Conservation (phyloP, 495 filamentous ascomycete species). For the Polyplosphaeria fusca region DNA sequence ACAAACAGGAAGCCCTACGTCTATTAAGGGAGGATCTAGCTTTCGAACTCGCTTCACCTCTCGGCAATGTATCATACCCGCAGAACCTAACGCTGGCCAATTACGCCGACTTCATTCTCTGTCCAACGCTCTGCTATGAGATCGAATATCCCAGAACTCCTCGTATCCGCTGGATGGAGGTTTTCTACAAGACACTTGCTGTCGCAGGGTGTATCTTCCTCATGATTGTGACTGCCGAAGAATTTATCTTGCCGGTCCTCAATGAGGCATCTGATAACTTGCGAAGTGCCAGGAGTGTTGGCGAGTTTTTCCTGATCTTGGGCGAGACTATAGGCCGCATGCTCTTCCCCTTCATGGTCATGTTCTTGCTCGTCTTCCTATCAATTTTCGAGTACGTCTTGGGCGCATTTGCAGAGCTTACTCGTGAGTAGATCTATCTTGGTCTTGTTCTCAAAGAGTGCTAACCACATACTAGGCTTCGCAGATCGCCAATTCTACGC, state of each 20-base stretch:
- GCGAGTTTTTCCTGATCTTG: constrained; percentile 73
- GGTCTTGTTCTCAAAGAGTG: constrained; percentile 11
- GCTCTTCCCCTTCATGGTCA: constrained; percentile 93
- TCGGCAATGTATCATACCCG: constrained; percentile 87
- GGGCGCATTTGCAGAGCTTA: constrained; percentile 92
- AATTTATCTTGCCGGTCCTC: constrained; percentile 91
- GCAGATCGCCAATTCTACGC: constrained; percentile 94
- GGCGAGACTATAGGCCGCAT: constrained; percentile 91
- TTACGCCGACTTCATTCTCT: constrained; percentile 83
- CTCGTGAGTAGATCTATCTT: constrained; percentile 48
- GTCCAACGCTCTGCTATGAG: constrained; percentile 96
- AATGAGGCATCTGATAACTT: constrained; percentile 69
- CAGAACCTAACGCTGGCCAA: constrained; percentile 78
- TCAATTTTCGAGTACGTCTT: constrained; percentile 74
- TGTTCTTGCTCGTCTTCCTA: constrained; percentile 45
- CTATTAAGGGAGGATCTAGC: constrained; percentile 83
- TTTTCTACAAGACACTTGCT: constrained; percentile 81
- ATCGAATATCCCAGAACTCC: constrained; percentile 87
- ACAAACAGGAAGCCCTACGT: constrained; percentile 43
- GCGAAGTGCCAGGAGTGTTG: constrained; percentile 51
- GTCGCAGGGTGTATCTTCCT: constrained; percentile 97
- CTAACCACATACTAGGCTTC: constrained; percentile 47
- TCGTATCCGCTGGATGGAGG: constrained; percentile 71
- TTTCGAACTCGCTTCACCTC: constrained; percentile 81
- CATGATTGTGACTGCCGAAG: constrained; percentile 83